phyloP scores from a whole-genome alignment of 352 stramenopile species.

The Paralagenidium karlingii region DNA sequence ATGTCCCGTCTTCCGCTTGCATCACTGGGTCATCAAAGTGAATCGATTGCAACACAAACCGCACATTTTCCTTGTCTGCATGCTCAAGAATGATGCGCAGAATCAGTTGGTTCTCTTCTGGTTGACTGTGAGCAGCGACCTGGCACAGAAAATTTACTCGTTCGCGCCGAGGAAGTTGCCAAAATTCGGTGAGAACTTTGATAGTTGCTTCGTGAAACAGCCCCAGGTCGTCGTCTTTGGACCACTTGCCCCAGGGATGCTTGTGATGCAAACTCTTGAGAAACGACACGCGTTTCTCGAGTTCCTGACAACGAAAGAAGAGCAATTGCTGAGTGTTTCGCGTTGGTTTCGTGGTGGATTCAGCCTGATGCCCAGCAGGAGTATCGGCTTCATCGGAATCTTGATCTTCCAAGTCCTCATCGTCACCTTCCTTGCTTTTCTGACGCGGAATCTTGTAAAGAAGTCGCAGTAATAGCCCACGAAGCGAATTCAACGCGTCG shows the following conservation, averaged over 20 bases:
- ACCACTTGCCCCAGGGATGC: slow-evolving; percentile 3
- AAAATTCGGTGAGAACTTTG: slow-evolving; percentile 52
- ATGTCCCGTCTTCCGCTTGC: slow-evolving; percentile 6
- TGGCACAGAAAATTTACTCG: slow-evolving; percentile 56
- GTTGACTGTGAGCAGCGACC: slow-evolving; percentile 37
- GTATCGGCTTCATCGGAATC: slow-evolving; percentile 11
- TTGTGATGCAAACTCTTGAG: slow-evolving; percentile 22
- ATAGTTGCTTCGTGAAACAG: slow-evolving; percentile 44
- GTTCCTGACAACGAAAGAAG: slow-evolving; percentile 20
- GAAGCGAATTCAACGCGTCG: slow-evolving; percentile 35
- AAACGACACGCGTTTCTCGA: slow-evolving; percentile 51
- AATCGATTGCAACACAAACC: slow-evolving; percentile 34
- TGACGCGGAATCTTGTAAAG: slow-evolving; percentile 24
- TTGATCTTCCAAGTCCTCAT: slow-evolving; percentile 2
- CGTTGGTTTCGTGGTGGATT: slow-evolving; percentile 12
- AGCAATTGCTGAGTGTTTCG: slow-evolving; percentile 1
- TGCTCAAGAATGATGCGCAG: slow-evolving; percentile 33
- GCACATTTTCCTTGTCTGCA: slow-evolving; percentile 23
- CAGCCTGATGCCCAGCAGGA: slow-evolving; percentile 7
- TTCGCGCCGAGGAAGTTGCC: slow-evolving; percentile 37
- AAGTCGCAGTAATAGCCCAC: slow-evolving; percentile 27
- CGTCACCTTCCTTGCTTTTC: not conserved
- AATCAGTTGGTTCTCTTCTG: slow-evolving; percentile 30
- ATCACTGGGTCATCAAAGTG: slow-evolving; percentile 12
- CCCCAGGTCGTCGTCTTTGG: slow-evolving; percentile 20